Evolutionary conservation across 2,329 filamentous ascomycete genomes (phyloP).

Genomic region (Fusarium sacchari): DNA sequence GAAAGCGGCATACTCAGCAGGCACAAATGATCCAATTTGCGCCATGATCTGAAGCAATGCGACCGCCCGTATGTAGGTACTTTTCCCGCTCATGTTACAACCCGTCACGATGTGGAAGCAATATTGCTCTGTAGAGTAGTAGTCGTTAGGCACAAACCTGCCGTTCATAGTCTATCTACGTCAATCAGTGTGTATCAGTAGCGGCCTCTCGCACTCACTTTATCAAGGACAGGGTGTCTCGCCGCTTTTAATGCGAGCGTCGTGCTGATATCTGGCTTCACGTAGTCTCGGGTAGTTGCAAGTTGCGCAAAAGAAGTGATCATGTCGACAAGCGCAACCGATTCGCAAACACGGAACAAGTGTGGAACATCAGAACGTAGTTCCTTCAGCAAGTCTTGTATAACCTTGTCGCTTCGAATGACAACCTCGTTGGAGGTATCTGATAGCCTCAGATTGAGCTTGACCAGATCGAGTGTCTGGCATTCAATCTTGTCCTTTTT

Average conservation of each 20-base stretch:
- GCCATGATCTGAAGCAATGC: constrained; percentile 92
- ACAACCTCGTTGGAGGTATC: constrained; percentile 87
- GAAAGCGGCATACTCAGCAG: constrained; percentile 84
- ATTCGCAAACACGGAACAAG: constrained; percentile 87
- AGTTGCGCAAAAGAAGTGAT: constrained; percentile 79
- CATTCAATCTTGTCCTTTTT: constrained; percentile 85
- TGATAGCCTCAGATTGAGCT: constrained; percentile 79
- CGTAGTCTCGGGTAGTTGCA: constrained; percentile 68
- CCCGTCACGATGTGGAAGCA: constrained; percentile 95
- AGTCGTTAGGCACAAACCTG: constrained; percentile 87
- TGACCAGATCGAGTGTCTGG: constrained; percentile 85
- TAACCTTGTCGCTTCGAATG: constrained; percentile 79
- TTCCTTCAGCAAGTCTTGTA: constrained; percentile 76
- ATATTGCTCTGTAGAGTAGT: constrained; percentile 81
- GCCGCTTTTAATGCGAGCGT: constrained; percentile 78
- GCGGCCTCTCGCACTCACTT: constrained; percentile 49
- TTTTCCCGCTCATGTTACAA: constrained; percentile 98
- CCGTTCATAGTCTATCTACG: constrained; percentile 64
- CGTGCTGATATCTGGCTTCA: constrained; percentile 73
- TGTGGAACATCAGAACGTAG: constrained; percentile 76
- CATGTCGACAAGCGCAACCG: constrained; percentile 89
- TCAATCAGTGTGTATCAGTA: neutral
- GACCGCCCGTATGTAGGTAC: constrained; percentile 89
- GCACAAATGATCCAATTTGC: constrained; percentile 91
- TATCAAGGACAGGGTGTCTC: constrained; percentile 82